A percentile compares a stretch with the other conserved stretches of the same genome.
Evolutionary conservation across 441 rosid species (phyloP).

Genomic region (Heliophila coronopifolia): DNA sequence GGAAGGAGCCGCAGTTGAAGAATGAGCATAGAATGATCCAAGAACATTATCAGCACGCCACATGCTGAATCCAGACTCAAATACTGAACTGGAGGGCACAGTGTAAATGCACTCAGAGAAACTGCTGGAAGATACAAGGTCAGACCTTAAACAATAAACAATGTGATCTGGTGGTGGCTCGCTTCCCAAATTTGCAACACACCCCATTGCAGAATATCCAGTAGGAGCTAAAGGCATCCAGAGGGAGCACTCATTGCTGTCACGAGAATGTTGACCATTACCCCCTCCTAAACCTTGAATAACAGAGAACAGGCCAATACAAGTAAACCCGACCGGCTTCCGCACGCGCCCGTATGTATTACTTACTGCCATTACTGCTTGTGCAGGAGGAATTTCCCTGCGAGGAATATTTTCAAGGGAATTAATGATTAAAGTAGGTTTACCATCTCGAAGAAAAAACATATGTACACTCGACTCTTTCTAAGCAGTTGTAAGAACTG

Average conservation of each 20-base stretch:
- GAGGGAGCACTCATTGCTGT: constrained; percentile 67
- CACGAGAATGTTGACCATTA: constrained; percentile 34
- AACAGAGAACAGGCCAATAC: constrained; percentile 62
- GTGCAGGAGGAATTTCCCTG: constrained; percentile 98
- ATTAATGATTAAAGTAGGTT: constrained; percentile 6
- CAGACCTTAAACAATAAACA: constrained; percentile 88
- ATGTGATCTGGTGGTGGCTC: constrained; percentile 75
- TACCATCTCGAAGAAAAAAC: neutral
- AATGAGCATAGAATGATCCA: constrained; percentile 84
- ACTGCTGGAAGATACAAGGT: constrained; percentile 83
- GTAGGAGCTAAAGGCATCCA: constrained; percentile 98
- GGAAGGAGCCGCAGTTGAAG: constrained; percentile 59
- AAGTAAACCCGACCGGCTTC: constrained; percentile 76
- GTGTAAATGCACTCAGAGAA: constrained; percentile 83
- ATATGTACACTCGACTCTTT: neutral
- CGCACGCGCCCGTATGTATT: constrained; percentile 95
- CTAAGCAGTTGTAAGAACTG: constrained; percentile 17
- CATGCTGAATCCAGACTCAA: constrained; percentile 80
- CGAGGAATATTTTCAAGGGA: constrained; percentile 9
- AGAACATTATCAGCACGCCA: constrained; percentile 95
- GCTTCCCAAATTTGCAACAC: constrained; percentile 78
- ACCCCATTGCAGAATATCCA: constrained; percentile 85
- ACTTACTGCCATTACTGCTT: constrained; percentile 89
- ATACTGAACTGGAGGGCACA: constrained; percentile 38
- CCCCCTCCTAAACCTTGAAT: constrained; percentile 44